Evolutionary conservation across 768 basidiomycete species (phyloP).

Genomic region (Serendipita sp.): DNA sequence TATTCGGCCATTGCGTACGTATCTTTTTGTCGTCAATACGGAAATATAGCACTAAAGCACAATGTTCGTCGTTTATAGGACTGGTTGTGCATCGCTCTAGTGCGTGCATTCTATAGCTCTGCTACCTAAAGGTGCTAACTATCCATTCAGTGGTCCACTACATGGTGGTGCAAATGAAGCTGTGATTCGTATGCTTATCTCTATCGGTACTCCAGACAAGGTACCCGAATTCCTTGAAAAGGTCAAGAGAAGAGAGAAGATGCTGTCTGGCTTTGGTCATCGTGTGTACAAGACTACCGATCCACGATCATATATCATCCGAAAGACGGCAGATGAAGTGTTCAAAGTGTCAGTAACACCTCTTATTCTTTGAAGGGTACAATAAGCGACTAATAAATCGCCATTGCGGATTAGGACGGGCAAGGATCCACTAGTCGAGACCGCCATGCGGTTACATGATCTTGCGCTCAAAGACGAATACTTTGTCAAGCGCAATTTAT

Average conservation of each 20-base stretch:
- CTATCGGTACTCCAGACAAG: conserved; percentile 76
- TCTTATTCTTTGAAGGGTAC: conserved; percentile 1
- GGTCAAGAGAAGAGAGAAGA: conserved; percentile 77
- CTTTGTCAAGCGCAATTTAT: conserved; percentile 64
- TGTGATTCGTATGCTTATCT: conserved; percentile 83
- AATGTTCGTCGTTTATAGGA: conserved; percentile 25
- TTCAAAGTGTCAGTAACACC: conserved; percentile 57
- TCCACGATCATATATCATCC: conserved; percentile 79
- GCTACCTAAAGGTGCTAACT: background rate
- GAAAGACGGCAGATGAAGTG: conserved; percentile 82
- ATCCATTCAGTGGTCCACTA: conserved; percentile 40
- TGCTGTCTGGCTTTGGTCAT: conserved; percentile 83
- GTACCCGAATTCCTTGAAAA: conserved; percentile 73
- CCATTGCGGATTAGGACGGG: conserved; percentile 42
- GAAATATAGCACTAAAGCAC: background rate
- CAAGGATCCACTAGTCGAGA: conserved; percentile 67
- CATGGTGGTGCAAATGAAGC: conserved; percentile 87
- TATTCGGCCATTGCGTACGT: conserved; percentile 67
- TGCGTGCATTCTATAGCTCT: conserved; percentile 24
- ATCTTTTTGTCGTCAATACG: background rate
- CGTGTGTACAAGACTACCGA: conserved; percentile 77
- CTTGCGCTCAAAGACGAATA: conserved; percentile 84
- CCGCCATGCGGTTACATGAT: conserved; percentile 77
- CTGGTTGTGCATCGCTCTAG: conserved; percentile 82
- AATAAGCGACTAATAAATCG: background rate